Evolutionary conservation across 139 green algal genomes (phyloP), one percentile per base, ranked within the genome.

Genomic region (Ulvella scutata): DNA sequence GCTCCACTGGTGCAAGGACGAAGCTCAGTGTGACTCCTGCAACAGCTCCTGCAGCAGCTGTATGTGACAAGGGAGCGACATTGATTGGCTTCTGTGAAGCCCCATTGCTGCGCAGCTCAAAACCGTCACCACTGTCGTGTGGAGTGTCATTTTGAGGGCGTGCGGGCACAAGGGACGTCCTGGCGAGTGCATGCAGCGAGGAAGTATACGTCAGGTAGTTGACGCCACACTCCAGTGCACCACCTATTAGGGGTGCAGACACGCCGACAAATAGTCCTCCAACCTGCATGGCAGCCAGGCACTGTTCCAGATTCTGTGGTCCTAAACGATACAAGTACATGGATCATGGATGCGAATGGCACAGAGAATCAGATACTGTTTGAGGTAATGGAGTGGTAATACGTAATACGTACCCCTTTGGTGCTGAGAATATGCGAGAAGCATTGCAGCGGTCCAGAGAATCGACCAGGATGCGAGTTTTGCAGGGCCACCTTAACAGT

Each of bases 401-500:
- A 40, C n/a, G 61, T n/a, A 4, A 6, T 13, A 44, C 80, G 62
- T 44, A 93, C 80, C 72, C 89, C 89, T 60, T 95, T 85, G 36
- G 78, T 77, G 3, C 72, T 61, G 23, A 90, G 43, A 3, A 94
- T 90, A 40, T 79, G 43, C 0, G 29, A 26, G 29, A 82, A 67
- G 74, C 83, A 90, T 38, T 90, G 75, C 78, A 79, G 76, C 2
- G 82, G 36, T 4, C 82, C 77, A 0, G 59, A 37, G 3, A 40
- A 61, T 3, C 2, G 75, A 76, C 72, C 79, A 43, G 51, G 79
- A 61, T 43, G 73, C 51, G 35, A 39, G 44, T 62, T 40, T 43
- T 93, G 88, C 36, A 93, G 80, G 43, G 88, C 72, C 23, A 93
- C 88, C 75, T 94, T 94, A 20, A 94, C 78, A 1, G 86, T 90